Evolutionary conservation across 1,284 basidiomycete species (phyloP).

Genomic region (Irpex sp.): DNA sequence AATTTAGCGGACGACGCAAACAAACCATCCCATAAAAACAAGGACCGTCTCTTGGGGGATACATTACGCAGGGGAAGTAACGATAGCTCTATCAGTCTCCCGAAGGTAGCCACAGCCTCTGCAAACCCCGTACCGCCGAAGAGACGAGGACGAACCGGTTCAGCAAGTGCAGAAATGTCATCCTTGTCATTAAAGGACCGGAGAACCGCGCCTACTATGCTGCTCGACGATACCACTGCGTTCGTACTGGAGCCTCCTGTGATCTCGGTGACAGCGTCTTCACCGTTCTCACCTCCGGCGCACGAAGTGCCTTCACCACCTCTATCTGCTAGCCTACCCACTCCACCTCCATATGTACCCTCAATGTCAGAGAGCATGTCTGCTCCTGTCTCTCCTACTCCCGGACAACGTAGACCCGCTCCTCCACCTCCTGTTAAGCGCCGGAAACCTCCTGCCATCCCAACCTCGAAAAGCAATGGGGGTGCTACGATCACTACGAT

Average conservation of each 20-base stretch:
- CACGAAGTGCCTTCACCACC: slow-evolving; percentile 16
- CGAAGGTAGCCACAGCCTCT: slow-evolving; percentile 32
- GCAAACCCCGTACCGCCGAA: slow-evolving; percentile 13
- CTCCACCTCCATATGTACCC: slow-evolving; percentile 6
- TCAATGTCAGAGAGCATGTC: slow-evolving; percentile 7
- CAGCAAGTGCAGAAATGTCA: slow-evolving; percentile 28
- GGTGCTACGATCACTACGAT: slow-evolving; percentile 54
- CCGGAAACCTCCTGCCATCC: slow-evolving; percentile 63
- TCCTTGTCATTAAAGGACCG: slow-evolving; percentile 15
- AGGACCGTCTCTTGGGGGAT: slow-evolving; percentile 11
- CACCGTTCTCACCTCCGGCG: slow-evolving; percentile 8
- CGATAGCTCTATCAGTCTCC: slow-evolving; percentile 50
- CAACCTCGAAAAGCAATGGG: slow-evolving; percentile 39
- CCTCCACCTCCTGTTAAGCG: slow-evolving; percentile 51
- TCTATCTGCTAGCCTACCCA: slow-evolving; percentile 10
- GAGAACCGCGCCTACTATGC: not conserved
- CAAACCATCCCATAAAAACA: slow-evolving; percentile 33
- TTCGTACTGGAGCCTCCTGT: slow-evolving; percentile 19
- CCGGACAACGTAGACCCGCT: slow-evolving; percentile 32
- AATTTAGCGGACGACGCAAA: slow-evolving; percentile 37
- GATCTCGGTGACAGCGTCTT: slow-evolving; percentile 10
- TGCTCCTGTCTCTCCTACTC: slow-evolving; percentile 18
- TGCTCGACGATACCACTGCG: slow-evolving; percentile 17
- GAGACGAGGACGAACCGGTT: slow-evolving; percentile 30
- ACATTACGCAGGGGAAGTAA: slow-evolving; percentile 34